Base-by-base conservation (phyloP, 495 filamentous ascomycete species). In the Endocarpon pusillum region DNA sequence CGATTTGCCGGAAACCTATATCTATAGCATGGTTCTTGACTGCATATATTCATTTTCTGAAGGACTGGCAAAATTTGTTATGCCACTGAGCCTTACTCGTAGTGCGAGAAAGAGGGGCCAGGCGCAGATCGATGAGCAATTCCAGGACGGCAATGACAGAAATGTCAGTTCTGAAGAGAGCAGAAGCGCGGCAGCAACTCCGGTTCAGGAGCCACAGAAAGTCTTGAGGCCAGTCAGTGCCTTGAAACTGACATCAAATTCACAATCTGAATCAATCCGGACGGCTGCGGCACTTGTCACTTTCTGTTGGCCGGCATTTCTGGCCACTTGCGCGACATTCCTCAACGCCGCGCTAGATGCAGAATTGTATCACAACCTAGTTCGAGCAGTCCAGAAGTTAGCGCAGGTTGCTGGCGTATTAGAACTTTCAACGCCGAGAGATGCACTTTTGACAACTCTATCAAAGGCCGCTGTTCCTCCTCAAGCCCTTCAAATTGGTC, bases 331-430 rank as follows among this genome's bases (percentile, higher is more conserved):
- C 42, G 94, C 89, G 0, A 94, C 87, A 1, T 96, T 94, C 53
- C 53, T 97, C 17, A 85, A 85, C 49, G 84, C 91, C 14, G 73
- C 84, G 0, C 55, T 97, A 7, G 89, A 96, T 45, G 75, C 82
- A n/a, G 87, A 93, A 25, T 93, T 85, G 40, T 96, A 92, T 40
- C 85, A 92, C 41, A 74, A 73, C 17, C 66, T 97, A 2, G 85
- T 97, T n/a, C 69, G 87, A 32, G 79, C 85, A 0, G 87, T 96
- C 43, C 89, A 97, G 46, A 92, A 92, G 44, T 78, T 97, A 47
- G 78, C 91, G 1, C 89, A 97, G 49, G 89, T 94, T 5, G 83
- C 89, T 15, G 89, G 89, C 10, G 61, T 97, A 35, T 60, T 97
- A 14, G 69, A 81, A 33, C 67, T 94, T 14, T 60, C 66, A 17